Evolutionary conservation across 306 rosid genomes (phyloP).

Genomic region (Vicia villosa): DNA sequence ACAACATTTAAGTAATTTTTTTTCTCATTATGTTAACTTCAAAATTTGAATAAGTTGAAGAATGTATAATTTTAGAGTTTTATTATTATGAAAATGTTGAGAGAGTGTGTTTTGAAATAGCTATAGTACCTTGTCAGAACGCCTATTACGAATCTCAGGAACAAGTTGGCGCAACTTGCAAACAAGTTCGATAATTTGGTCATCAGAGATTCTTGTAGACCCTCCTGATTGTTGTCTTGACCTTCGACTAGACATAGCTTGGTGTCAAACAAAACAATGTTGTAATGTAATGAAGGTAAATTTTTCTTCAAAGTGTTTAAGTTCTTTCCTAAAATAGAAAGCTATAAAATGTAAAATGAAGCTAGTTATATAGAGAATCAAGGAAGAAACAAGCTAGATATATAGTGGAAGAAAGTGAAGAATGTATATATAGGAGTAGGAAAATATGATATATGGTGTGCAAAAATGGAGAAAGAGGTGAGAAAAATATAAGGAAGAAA

Average conservation of each 20-base stretch:
- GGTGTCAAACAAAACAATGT: too few relatives aligned
- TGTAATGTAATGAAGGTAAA: too few relatives aligned
- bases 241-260: conserved; percentile 79
- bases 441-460: conserved; percentile 1
- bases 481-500: conserved; percentile 56
- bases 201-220: conserved; percentile 72
- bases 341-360: not conserved
- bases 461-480: conserved; percentile 49
- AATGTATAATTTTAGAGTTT: too few relatives aligned
- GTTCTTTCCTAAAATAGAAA: not conserved
- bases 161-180: conserved; percentile 92
- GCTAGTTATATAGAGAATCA: not conserved
- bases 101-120: not conserved
- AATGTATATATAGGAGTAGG: not conserved
- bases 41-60: too few relatives aligned
- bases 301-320: not conserved
- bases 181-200: conserved; percentile 91
- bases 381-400: conserved; percentile 1
- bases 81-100: too few relatives aligned
- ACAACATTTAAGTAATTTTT: too few relatives aligned
- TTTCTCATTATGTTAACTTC: too few relatives aligned
- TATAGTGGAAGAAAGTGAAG: not conserved
- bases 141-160: conserved; percentile 87
- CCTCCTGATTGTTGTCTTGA: conserved; percentile 70
- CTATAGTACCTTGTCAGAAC: conserved; percentile 68